phyloP scores from a whole-genome alignment of 2,329 filamentous ascomycete species.

The Whalleya microplaca region DNA sequence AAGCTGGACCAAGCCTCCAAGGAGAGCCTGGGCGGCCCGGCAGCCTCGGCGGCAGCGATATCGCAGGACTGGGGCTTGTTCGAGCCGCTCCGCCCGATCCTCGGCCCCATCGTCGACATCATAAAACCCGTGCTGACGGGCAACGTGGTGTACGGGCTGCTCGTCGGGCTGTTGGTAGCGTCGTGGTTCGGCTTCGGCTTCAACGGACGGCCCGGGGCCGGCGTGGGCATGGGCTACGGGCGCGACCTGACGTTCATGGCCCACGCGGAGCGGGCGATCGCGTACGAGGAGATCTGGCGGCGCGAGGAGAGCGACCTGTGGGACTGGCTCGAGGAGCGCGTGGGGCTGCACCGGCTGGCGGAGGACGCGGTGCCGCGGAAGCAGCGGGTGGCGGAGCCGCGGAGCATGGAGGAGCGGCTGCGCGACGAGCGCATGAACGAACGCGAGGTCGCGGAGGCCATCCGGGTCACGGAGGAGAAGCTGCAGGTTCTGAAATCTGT shows the following conservation, averaged over 20 bases:
- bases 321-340: conserved; percentile 90
- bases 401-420: conserved; percentile 63
- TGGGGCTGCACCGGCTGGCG: conserved; percentile 67
- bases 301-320: conserved; percentile 86
- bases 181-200: conserved; percentile 72
- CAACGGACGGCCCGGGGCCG: conserved; percentile 43
- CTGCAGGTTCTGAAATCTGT: conserved; percentile 76
- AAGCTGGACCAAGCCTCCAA: conserved; percentile 51
- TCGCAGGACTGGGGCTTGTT: conserved; percentile 72
- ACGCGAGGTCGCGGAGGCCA: conserved; percentile 77
- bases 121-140: conserved; percentile 72
- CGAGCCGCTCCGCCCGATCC: conserved; percentile 73
- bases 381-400: conserved; percentile 56
- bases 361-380: conserved; percentile 45
- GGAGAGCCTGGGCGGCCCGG: conserved; percentile 42
- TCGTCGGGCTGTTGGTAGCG: conserved; percentile 73
- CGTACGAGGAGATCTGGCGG: conserved; percentile 93
- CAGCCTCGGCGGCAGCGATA: conserved; percentile 47
- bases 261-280: conserved; percentile 70
- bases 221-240: conserved; percentile 43
- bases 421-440: conserved; percentile 67
- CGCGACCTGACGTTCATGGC: conserved; percentile 45
- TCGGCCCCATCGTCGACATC: conserved; percentile 73
- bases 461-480: conserved; percentile 84
- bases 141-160: conserved; percentile 76